A percentile compares a stretch with the other conserved stretches of the same genome.
Evolutionary conservation across 2,329 filamentous ascomycete genomes (phyloP).

Genomic region (Ilyonectria sp.): DNA sequence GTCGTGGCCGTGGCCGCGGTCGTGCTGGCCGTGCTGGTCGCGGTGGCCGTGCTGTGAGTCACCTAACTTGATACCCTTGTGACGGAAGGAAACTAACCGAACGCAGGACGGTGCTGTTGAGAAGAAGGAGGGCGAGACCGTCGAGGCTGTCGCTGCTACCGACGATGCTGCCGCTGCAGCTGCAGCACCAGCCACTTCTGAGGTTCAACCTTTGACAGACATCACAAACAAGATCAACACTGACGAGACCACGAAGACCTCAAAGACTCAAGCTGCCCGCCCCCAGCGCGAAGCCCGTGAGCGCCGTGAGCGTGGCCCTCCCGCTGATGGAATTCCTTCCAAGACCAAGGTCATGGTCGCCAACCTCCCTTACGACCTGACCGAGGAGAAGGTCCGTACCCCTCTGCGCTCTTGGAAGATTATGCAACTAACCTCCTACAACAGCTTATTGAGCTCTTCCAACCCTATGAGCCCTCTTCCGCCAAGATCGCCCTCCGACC

Average conservation of each 20-base stretch:
- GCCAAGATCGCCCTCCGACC: conserved; percentile 99
- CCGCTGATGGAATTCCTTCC: conserved; percentile 96
- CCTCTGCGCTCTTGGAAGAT: neutral
- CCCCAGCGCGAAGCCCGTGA: conserved; percentile 67
- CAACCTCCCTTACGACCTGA: conserved; percentile 98
- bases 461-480: conserved; percentile 90
- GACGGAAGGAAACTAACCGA: conserved; percentile 27
- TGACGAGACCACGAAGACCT: conserved; percentile 73
- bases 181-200: conserved; percentile 64
- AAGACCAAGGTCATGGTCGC: conserved; percentile 99
- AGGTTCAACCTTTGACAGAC: conserved; percentile 73
- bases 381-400: conserved; percentile 88
- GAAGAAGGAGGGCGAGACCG: conserved; percentile 62
- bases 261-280: conserved; percentile 66
- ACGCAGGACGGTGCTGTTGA: conserved; percentile 56
- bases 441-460: conserved; percentile 97
- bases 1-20: conserved; percentile 79
- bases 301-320: conserved; percentile 89
- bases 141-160: conserved; percentile 59
- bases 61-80: conserved; percentile 35
- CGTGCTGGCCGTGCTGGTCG: conserved; percentile 77
- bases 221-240: conserved; percentile 72
- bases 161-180: conserved; percentile 60
- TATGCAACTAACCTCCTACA: conserved; percentile 40
- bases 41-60: conserved; percentile 63